Percentiles rank a stretch among this genome's conserved stretches.
Conservation (phyloP, 2,329 filamentous ascomycete species). For the Dichotomopilus funicola region DNA sequence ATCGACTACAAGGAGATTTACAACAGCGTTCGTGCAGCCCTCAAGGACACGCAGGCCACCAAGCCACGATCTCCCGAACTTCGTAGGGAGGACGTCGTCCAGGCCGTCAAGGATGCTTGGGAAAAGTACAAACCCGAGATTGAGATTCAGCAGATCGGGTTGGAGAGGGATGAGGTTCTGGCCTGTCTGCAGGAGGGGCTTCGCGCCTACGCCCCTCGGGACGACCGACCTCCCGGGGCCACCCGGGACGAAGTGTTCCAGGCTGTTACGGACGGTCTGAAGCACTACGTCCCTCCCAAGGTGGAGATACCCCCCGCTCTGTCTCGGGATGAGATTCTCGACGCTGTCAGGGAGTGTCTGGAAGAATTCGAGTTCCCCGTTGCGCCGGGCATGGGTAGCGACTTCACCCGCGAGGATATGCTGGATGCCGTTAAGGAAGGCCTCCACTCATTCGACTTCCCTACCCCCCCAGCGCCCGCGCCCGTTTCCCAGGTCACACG, state of each 20-base stretch:
- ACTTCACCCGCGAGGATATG: slow-evolving; percentile 57
- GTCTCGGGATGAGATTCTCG: slow-evolving; percentile 76
- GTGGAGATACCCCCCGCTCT: slow-evolving; percentile 63
- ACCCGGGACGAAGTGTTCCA: slow-evolving; percentile 79
- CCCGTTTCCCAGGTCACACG: slow-evolving; percentile 12
- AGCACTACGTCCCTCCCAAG: slow-evolving; percentile 69
- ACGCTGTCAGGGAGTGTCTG: slow-evolving; percentile 77
- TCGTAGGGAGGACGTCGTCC: slow-evolving; percentile 75
- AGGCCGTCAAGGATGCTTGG: slow-evolving; percentile 84
- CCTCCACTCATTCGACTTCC: slow-evolving; percentile 45
- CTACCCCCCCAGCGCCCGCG: slow-evolving; percentile 16
- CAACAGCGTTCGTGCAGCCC: slow-evolving; percentile 71
- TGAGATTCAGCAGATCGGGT: slow-evolving; percentile 79
- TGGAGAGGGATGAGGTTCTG: slow-evolving; percentile 86
- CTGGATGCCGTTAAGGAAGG: slow-evolving; percentile 58
- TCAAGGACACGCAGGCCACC: slow-evolving; percentile 52
- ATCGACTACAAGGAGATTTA: slow-evolving; percentile 82
- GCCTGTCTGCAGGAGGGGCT: slow-evolving; percentile 82
- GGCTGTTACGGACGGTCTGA: slow-evolving; percentile 78
- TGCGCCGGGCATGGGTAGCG: slow-evolving; percentile 46
- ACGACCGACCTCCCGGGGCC: slow-evolving; percentile 51
- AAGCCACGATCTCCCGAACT: slow-evolving; percentile 45
- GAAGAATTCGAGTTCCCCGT: slow-evolving; percentile 76
- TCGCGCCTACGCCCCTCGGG: slow-evolving; percentile 58
- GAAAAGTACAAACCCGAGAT: slow-evolving; percentile 93